Evolutionary conservation across 2,329 filamentous ascomycete genomes (phyloP), one percentile per base, ranked within the genome.

Genomic region (Trichoderma gracile): DNA sequence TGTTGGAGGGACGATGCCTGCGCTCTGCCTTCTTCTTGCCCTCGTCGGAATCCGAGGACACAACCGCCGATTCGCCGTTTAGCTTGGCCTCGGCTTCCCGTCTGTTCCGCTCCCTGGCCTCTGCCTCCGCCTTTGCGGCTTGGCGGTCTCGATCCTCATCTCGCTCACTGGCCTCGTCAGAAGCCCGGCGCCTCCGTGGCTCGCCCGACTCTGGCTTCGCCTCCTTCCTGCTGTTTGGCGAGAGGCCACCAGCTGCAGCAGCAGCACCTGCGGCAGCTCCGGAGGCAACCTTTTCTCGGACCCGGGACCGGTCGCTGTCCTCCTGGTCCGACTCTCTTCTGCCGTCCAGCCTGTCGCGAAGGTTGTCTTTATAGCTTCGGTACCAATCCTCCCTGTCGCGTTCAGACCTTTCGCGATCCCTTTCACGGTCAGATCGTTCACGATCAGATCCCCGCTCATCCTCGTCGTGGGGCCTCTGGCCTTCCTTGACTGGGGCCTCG

Each of bases 261-360:
- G 80, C 81, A 19, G 60, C 52, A 15, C 52, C 52, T 81, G 81
- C 30, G 30, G 30, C 30, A 9, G 9, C 30, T 9, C 30, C 82
- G 7, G 78, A 74, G 9, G 77, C 75, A 25, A 83, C 73, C 67
- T 82, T 84, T 53, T 85, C 82, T 43, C 80, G 78, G 40, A 80
- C 71, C 57, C 79, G 79, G 52, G 77, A 21, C 21, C 64, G 78
- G 47, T 78, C 77, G 63, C 76, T 76, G n/a, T 78, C 75, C 9
- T 79, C 78, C 2, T 73, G 72, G 10, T 76, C 74, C 3, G 72
- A 71, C 8, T 68, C 71, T 53, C 67, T 72, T 62, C 72, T 73
- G 61, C 70, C 72, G 42, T 74, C 75, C 23, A 71, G 70, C 38
- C 68, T 70, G 43, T 76, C 74, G 27, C 70, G 72, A 7, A 69